phyloP scores from a whole-genome alignment of 129 eudicot species.

The Smallanthus sonchifolius region DNA sequence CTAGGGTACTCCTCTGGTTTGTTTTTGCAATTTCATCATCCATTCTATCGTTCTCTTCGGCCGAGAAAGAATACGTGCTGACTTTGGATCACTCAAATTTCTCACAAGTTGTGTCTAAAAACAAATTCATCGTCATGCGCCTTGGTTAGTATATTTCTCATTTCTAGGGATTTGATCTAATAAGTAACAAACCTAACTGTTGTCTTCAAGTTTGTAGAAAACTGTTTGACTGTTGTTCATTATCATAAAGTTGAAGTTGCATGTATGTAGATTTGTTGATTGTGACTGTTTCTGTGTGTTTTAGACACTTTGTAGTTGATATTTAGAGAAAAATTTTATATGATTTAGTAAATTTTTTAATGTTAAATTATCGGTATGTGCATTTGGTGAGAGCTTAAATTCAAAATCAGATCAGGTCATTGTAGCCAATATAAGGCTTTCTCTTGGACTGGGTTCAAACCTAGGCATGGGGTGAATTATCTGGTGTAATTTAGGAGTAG shows the following conservation, averaged over 20 bases:
- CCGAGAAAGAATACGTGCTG: constrained; percentile 47
- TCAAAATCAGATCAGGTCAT: neutral
- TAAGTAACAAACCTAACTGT: neutral
- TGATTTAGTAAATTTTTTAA: neutral
- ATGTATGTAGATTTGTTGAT: constrained; percentile 17
- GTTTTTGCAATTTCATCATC: constrained; percentile 2
- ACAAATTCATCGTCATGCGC: constrained; percentile 71
- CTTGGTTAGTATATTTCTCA: constrained; percentile 39
- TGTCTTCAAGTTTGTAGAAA: neutral
- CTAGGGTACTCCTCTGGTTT: neutral
- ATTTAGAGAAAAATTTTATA: neutral
- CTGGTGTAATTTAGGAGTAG: too few relatives aligned
- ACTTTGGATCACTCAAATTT: constrained; percentile 67
- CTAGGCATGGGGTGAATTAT: too few relatives aligned
- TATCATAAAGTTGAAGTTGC: neutral
- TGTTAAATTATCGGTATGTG: neutral
- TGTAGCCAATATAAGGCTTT: too few relatives aligned
- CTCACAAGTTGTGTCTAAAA: constrained; percentile 41
- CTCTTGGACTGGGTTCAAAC: too few relatives aligned
- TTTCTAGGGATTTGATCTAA: neutral
- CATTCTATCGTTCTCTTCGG: constrained; percentile 20
- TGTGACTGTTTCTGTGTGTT: constrained; percentile 11
- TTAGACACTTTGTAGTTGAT: neutral
- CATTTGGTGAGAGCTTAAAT: neutral
- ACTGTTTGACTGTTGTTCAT: neutral